These are phyloP conservation scores for Aspergillus amoenus DNA, from an alignment of 2,329 filamentous ascomycete genomes.

Conservation along the genomic window DNA sequence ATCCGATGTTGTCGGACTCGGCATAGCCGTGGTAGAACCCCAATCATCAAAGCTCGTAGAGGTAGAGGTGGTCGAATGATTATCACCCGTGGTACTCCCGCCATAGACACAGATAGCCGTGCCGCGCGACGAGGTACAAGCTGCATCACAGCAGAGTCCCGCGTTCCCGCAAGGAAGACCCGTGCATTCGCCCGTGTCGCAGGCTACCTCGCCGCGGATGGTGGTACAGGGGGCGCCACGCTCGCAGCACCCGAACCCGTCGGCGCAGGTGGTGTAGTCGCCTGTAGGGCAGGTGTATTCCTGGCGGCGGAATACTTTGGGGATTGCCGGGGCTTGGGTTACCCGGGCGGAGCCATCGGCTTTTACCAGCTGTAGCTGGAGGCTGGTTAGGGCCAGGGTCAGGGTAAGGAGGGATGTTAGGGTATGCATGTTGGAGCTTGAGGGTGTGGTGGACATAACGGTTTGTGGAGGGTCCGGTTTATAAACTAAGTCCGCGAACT, in stretches of 20 bases:
- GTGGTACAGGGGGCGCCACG: conserved; percentile 3
- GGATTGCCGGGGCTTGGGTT: neutral
- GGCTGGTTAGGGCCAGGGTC: neutral
- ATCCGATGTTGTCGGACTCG: no score
- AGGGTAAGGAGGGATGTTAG: neutral
- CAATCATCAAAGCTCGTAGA: no score
- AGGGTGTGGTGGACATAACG: no score
- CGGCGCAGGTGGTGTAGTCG: neutral
- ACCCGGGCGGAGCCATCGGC: neutral
- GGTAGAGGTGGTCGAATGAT: no score
- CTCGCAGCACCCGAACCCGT: conserved; percentile 6
- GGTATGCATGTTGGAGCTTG: neutral
- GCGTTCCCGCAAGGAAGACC: neutral
- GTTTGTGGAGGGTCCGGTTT: neutral
- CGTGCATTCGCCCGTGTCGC: neutral
- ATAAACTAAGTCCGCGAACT: neutral
- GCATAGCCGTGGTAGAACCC: no score
- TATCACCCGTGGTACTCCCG: no score
- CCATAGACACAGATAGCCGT: neutral
- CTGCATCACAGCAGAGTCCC: neutral
- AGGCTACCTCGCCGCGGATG: conserved; percentile 1
- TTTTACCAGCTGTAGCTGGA: neutral
- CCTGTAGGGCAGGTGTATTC: neutral
- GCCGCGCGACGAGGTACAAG: neutral
- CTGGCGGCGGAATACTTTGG: conserved; percentile 1